Base-by-base conservation (phyloP, 805 yeast genomes). In the Hermanozyma aechmeae region DNA sequence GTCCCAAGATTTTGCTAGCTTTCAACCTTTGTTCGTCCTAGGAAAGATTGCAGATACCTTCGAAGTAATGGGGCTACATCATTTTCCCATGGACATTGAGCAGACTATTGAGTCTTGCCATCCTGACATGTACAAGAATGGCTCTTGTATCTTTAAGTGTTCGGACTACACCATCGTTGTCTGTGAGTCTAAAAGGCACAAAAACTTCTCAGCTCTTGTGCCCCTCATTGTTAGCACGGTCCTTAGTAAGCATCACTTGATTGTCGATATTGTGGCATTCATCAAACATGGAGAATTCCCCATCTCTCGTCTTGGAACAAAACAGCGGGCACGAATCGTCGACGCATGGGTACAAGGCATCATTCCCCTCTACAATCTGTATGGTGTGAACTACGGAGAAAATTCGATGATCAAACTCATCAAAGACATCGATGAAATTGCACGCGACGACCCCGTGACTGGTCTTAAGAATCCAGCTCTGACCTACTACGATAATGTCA, bases 21-120 rank as follows among this genome's bases (percentile, higher is more conserved):
- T 85, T 53, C 95, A 86, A 46, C 76, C 92, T 4, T 60, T 92
- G 29, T 92, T 79, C 52, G 85, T 85, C 4, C 53, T 92, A 26
- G 97, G 98, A 0, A 67, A 76, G 28, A 77, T 92, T 23, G 73
- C 82, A 5, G 89, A 81, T 39, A 86, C 97, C 0, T 78, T 92
- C 53, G 99, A 92, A 50, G 77, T 80, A 3, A 65, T 83, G 61
- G 99, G 99, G 0, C 60, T 92, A 45, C 86, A 83, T 43, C 95
- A 85, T 51, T 89, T 92, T 62, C 93, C 93, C 1, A 57, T 65
- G 15, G 98, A 92, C 51, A 70, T 92, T 31, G 98, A 62, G 31
- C 57, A 58, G 37, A 63, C 68, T 11, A 60, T 63, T 17, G 68
- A 62, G 33, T 53, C 64, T 6, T 61, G 68, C 29, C 70, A 63